phyloP scores from a whole-genome alignment of 1,284 basidiomycete species.

The Porogramme epimiltina region DNA sequence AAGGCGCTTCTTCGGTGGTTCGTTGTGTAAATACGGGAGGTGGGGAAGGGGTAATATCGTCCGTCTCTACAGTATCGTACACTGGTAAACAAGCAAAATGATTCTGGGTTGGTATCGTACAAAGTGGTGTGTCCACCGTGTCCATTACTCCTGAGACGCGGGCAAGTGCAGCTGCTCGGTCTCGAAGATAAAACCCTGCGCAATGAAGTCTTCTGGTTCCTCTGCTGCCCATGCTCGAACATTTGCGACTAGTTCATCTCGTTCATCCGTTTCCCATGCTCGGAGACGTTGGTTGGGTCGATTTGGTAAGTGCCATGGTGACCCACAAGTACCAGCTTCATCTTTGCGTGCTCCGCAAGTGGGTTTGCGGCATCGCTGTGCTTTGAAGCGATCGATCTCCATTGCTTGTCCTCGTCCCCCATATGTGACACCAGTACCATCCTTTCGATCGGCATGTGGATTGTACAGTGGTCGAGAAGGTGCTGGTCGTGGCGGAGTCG shows the following conservation, averaged over 20 bases:
- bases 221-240: background rate
- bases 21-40: background rate
- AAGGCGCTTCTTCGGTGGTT: conserved; percentile 1
- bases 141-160: background rate
- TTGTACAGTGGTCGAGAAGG: background rate
- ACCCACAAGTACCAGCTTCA: background rate
- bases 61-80: background rate
- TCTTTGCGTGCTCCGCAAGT: background rate
- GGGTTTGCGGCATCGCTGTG: background rate
- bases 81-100: background rate
- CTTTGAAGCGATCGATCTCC: background rate
- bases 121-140: background rate
- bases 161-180: background rate
- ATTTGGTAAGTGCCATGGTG: conserved; percentile 5
- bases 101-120: background rate
- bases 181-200: conserved; percentile 4
- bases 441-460: background rate
- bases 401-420: background rate
- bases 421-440: background rate
- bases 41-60: too few species aligned
- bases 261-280: background rate
- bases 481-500: background rate
- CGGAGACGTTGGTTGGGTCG: background rate
- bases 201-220: conserved; percentile 1
- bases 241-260: background rate